Evolutionary conservation across 2,329 filamentous ascomycete genomes (phyloP).

Genomic region (Fusarium keratoplasticum): DNA sequence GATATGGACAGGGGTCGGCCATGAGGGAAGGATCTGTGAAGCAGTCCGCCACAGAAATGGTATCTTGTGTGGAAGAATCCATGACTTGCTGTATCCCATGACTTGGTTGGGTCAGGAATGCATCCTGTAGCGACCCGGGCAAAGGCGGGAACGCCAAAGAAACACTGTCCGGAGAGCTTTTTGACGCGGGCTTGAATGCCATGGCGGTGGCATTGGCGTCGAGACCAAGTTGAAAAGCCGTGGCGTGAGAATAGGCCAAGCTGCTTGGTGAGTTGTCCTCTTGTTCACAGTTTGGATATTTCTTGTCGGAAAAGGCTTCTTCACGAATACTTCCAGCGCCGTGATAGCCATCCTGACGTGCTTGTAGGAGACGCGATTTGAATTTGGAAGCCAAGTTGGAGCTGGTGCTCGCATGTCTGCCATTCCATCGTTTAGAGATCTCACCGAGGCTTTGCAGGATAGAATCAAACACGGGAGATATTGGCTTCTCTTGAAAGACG

Average conservation of each 20-base stretch:
- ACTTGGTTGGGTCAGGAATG: not conserved
- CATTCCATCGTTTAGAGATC: constrained; percentile 25
- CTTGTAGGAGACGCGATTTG: constrained; percentile 17
- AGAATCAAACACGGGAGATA: constrained; percentile 16
- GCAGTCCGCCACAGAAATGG: not conserved
- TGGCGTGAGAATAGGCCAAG: not conserved
- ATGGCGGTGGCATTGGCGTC: not conserved
- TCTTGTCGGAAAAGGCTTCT: constrained; percentile 26
- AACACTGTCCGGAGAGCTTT: not conserved
- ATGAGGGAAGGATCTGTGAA: not conserved
- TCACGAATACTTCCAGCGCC: constrained; percentile 13
- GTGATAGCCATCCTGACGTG: not conserved
- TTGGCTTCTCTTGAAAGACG: constrained; percentile 5
- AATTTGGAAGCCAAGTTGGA: constrained; percentile 32
- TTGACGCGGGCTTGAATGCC: not conserved
- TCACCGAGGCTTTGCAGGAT: constrained; percentile 21
- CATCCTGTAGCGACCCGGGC: not conserved
- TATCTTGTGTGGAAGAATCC: not conserved
- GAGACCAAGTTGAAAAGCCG: not conserved
- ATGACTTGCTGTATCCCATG: not conserved
- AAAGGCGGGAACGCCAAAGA: constrained; percentile 8
- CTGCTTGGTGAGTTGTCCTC: not conserved
- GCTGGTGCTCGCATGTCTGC: not conserved
- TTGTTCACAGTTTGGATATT: not conserved
- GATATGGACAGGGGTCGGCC: not conserved